Evolutionary conservation across 495 filamentous ascomycete species (phyloP), one percentile per base, ranked within the genome.

Genomic region (Acidiella bohemica): DNA sequence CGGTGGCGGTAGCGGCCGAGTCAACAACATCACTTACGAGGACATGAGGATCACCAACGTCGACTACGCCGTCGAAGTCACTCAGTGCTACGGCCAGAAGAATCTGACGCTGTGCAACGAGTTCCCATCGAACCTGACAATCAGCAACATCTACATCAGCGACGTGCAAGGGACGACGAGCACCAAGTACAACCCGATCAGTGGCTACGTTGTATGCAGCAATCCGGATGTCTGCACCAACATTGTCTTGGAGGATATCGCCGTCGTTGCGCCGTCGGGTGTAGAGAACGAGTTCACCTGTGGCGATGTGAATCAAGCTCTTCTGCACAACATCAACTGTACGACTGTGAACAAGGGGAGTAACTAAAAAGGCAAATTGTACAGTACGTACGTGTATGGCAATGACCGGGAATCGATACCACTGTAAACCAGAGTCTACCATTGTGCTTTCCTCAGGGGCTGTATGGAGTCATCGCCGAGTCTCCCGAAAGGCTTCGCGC

Each of bases 51-150:
- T 73, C 44, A 54, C 65, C 41, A 76, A 75, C 32, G 73, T 74
- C 32, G 74, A 80, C 53, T 78, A 72, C 39, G 72, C 70, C 4
- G 76, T 80, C 44, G 72, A 78, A 50, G 62, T 78, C 23, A 72
- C 72, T 16, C 74, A 78, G 56, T 80, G 75, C 59, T 78, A 80
- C 45, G 74, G 74, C 2, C 73, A 79, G 53, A 65, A 55, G 13
- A 78, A 80, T 39, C 39, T 68, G 24, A 77, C 76, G 6, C 62
- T 78, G 10, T 79, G 75, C 48, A 63, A 74, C 30, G 46, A 73
- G 50, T 73, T 58, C 50, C 75, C 75, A 29, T 70, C 67, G 31
- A 68, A 64, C 27, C 53, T 78, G 25, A 75, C 67, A 0, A 80
- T 80, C 27, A 50, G 19, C 17, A 35, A 54, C 36, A 38, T 55